Evolutionary conservation across 2,329 filamentous ascomycete genomes (phyloP).

Genomic region (Tolypocladium amazonense): DNA sequence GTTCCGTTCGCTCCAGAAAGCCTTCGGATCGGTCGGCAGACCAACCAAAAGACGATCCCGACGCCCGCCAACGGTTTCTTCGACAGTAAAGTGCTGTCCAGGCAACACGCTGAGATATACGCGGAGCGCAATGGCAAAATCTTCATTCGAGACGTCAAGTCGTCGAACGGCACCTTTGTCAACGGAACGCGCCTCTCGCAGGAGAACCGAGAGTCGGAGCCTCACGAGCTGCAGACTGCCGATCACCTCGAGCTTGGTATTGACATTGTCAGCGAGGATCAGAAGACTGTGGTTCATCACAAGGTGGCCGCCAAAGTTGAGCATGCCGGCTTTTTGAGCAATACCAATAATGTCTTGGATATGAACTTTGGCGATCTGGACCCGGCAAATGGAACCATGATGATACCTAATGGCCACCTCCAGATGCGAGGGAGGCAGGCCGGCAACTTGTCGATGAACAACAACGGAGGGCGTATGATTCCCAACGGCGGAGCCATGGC

Average conservation of each 20-base stretch:
- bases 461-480: constrained; percentile 52
- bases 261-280: constrained; percentile 96
- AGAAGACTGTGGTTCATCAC: constrained; percentile 96
- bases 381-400: constrained; percentile 62
- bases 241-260: constrained; percentile 94
- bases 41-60: constrained; percentile 90
- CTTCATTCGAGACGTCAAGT: constrained; percentile 95
- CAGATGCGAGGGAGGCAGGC: constrained; percentile 61
- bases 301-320: constrained; percentile 97
- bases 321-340: constrained; percentile 74
- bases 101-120: constrained; percentile 95
- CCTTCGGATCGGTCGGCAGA: constrained; percentile 87
- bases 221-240: constrained; percentile 81
- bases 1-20: constrained; percentile 93
- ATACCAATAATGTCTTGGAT: constrained; percentile 68
- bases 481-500: constrained; percentile 33
- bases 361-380: constrained; percentile 91
- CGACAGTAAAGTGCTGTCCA: constrained; percentile 92
- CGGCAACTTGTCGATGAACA: constrained; percentile 53
- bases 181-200: constrained; percentile 83
- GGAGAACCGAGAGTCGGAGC: constrained; percentile 93
- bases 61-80: constrained; percentile 91
- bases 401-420: constrained; percentile 58
- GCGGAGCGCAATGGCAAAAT: constrained; percentile 78
- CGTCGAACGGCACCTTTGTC: constrained; percentile 96